Conservation (phyloP, 352 stramenopile species). For the Peronosclerospora sorghi region DNA sequence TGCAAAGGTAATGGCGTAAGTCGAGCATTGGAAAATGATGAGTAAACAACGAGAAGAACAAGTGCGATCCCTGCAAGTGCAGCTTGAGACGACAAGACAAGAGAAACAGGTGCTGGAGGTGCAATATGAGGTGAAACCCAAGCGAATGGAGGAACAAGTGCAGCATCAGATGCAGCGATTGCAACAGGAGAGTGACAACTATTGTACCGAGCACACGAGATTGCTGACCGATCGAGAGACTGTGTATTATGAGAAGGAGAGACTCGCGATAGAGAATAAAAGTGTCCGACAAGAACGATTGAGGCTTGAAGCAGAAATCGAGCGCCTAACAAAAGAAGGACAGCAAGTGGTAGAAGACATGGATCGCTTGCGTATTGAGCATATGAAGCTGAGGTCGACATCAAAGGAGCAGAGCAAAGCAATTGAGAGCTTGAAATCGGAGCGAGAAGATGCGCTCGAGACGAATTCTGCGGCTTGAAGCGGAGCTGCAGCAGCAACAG, state of each 20-base stretch:
- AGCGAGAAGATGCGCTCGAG: slow-evolving; percentile 21
- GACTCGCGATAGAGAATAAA: slow-evolving; percentile 21
- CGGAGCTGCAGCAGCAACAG: slow-evolving; percentile 29
- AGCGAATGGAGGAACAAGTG: slow-evolving; percentile 56
- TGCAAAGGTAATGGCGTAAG: slow-evolving; percentile 13
- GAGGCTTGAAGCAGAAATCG: slow-evolving; percentile 37
- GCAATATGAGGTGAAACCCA: slow-evolving; percentile 26
- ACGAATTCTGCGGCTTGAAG: slow-evolving; percentile 23
- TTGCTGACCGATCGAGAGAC: too few relatives aligned
- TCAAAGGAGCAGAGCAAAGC: slow-evolving; percentile 47
- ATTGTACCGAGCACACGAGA: slow-evolving; percentile 10
- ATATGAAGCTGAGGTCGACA: slow-evolving; percentile 35
- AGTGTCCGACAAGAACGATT: slow-evolving; percentile 38
- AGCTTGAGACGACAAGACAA: too few relatives aligned
- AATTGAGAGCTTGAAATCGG: slow-evolving; percentile 32
- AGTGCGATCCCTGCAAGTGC: not conserved
- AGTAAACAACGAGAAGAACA: slow-evolving; percentile 39
- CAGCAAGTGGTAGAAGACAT: too few relatives aligned
- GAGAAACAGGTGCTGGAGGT: too few relatives aligned
- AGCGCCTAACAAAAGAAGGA: slow-evolving; percentile 28
- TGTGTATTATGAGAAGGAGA: too few relatives aligned
- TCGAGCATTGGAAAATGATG: slow-evolving; percentile 9
- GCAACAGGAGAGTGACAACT: slow-evolving; percentile 44
- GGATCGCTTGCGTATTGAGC: slow-evolving; percentile 29
- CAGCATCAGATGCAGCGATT: slow-evolving; percentile 37